Percentiles rank a stretch among this genome's conserved stretches.
These are phyloP conservation scores for Hygrophila difformis DNA, from an alignment of 257 asterid species.

Conservation along the genomic window DNA sequence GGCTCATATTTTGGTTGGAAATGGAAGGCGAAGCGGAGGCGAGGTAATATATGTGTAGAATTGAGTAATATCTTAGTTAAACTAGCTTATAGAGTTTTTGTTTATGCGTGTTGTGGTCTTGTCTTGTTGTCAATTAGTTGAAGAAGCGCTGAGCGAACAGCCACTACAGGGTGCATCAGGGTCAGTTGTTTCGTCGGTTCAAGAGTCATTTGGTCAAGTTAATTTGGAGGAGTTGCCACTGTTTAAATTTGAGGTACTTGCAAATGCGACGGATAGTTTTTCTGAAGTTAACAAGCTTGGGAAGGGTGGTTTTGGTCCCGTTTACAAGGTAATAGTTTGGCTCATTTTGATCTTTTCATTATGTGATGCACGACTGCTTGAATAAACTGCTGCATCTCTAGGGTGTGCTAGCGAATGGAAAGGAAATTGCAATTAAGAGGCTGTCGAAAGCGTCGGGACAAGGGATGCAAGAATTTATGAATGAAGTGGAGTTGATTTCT, in stretches of 20 bases:
- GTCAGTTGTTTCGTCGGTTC: slow-evolving; percentile 11
- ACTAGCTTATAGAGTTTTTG: background rate
- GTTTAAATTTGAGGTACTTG: background rate
- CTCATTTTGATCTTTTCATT: background rate
- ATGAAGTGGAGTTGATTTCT: slow-evolving; percentile 28
- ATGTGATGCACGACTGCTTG: background rate
- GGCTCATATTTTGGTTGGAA: slow-evolving; percentile 33
- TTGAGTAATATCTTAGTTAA: background rate
- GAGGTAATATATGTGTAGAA: slow-evolving; percentile 28
- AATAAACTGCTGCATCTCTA: background rate
- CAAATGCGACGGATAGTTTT: background rate
- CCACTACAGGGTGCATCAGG: slow-evolving; percentile 4
- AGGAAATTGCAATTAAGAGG: slow-evolving; percentile 30
- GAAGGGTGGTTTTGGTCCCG: slow-evolving; percentile 8
- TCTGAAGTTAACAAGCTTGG: background rate
- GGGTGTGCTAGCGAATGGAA: slow-evolving; percentile 25
- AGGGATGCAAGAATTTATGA: slow-evolving; percentile 31
- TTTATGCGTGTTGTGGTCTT: slow-evolving; percentile 3
- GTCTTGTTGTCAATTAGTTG: slow-evolving; percentile 20
- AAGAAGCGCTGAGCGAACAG: slow-evolving; percentile 3
- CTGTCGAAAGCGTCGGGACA: slow-evolving; percentile 25
- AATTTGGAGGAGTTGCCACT: background rate
- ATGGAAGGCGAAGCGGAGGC: slow-evolving; percentile 24
- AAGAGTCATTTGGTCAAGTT: slow-evolving; percentile 13
- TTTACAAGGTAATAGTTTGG: background rate